Percentiles rank a stretch among this genome's conserved stretches.
These are phyloP conservation scores for Lagerstroemia speciosa DNA, from an alignment of 345 rosid genomes.

Conservation along the genomic window DNA sequence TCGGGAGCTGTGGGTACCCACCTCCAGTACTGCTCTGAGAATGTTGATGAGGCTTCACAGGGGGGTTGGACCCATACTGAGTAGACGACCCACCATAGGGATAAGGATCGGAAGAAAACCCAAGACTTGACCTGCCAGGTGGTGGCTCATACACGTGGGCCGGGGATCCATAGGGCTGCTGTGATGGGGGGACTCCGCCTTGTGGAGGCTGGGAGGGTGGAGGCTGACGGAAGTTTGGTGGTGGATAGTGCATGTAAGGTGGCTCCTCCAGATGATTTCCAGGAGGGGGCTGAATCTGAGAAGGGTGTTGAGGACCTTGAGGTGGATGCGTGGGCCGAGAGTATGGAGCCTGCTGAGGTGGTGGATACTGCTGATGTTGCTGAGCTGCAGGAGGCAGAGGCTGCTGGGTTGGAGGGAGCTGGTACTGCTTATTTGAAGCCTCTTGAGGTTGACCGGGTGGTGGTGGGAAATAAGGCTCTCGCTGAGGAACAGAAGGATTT, in stretches of 20 bases:
- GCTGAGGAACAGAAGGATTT: slow-evolving; percentile 46
- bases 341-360: slow-evolving; percentile 38
- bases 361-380: slow-evolving; percentile 54
- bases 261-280: slow-evolving; percentile 61
- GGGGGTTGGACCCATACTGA: slow-evolving; percentile 42
- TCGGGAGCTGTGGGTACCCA: slow-evolving; percentile 71
- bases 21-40: slow-evolving; percentile 34
- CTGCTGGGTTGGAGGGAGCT: slow-evolving; percentile 41
- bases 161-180: slow-evolving; percentile 47
- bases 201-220: slow-evolving; percentile 42
- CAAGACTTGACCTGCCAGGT: slow-evolving; percentile 47
- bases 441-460: slow-evolving; percentile 45
- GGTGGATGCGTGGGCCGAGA: slow-evolving; percentile 29
- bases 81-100: slow-evolving; percentile 38
- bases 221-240: slow-evolving; percentile 44
- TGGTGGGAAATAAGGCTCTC: slow-evolving; percentile 54
- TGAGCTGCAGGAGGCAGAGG: slow-evolving; percentile 33
- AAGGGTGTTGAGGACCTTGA: slow-evolving; percentile 31
- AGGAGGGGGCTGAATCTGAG: slow-evolving; percentile 34
- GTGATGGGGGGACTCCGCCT: slow-evolving; percentile 41
- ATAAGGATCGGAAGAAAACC: slow-evolving; percentile 52
- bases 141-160: slow-evolving; percentile 47
- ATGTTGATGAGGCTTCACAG: slow-evolving; percentile 44
- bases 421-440: slow-evolving; percentile 54
- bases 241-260: slow-evolving; percentile 31